Base-by-base conservation (phyloP, 2,329 filamentous ascomycete species). In the Epichloe aotearoae region DNA sequence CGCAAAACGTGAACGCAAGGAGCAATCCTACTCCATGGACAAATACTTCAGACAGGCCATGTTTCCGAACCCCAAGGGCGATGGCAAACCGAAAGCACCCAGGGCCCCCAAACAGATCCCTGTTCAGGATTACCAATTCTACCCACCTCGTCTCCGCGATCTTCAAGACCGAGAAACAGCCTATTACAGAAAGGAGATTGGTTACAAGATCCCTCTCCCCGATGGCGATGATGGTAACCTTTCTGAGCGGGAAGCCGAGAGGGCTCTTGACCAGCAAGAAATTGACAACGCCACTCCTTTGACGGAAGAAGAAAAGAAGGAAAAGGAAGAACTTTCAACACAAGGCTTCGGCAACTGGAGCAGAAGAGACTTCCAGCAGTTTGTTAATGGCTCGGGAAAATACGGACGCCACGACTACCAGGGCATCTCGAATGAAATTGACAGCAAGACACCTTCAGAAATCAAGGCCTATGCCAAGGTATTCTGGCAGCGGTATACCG, bases 81-180 rank as follows among this genome's bases (percentile, higher is more conserved):
- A 96, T 55, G 79, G 86, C 26, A 96, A 96, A 67, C 90, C 91
- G 8, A 95, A 95, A 69, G 88, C 93, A 19, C 94, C 93, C n/a
- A 83, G 90, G 51, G 88, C 93, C 10, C 93, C 93, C 1, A 95
- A 94, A 69, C 93, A 98, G 65, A 81, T 95, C 49, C 74, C 82
- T 4, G 86, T 95, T 40, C 90, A 97, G 61, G 93, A 98, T 66
- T 97, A 95, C 66, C 93, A 98, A 62, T 98, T 98, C 71, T 98
- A 95, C 66, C 90, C 91, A 1, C 75, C 83, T 0, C 79, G 83
- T 43, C 79, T 98, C 10, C 80, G 83, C 30, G 89, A 96, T 59
- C 76, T 98, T 7, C 93, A 98, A 65, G 93, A 98, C 56, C 88
- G 91, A 60, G 93, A 98, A 70, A 98, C 93, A 1, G 91, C 93